Percentiles rank a stretch among this genome's conserved stretches.
phyloP scores from a whole-genome alignment of 2,329 filamentous ascomycete species.

The Phialophora macrospora region DNA sequence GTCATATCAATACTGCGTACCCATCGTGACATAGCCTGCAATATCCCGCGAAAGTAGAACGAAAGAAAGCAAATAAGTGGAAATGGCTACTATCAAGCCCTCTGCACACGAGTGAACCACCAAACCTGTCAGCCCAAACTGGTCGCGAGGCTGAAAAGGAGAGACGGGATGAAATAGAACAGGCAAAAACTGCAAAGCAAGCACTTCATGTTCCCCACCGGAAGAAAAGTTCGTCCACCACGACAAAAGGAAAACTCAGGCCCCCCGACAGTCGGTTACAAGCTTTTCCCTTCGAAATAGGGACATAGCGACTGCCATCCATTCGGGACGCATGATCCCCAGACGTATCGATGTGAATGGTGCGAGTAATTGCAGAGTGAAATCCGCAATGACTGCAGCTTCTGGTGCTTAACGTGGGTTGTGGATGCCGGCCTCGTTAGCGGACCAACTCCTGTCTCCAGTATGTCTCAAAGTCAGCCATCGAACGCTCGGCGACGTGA shows the following conservation, averaged over 20 bases:
- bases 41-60: background rate
- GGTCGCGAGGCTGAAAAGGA: background rate
- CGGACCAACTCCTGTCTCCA: background rate
- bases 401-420: background rate
- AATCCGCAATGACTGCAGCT: background rate
- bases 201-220: too few relatives aligned
- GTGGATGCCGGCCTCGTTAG: background rate
- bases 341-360: background rate
- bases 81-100: background rate
- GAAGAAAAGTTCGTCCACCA: background rate
- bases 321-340: background rate
- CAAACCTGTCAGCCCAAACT: background rate
- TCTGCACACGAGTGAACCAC: background rate
- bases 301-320: background rate
- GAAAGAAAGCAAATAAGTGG: background rate
- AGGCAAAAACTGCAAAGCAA: background rate
- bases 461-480: conserved; percentile 13
- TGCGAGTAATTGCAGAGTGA: background rate
- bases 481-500: conserved; percentile 10
- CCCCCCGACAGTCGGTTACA: background rate
- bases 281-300: background rate
- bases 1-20: background rate
- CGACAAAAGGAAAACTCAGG: background rate
- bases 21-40: too few relatives aligned
- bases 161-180: background rate